These are phyloP conservation scores for Aspergillus sp. DNA, from an alignment of 2,329 filamentous ascomycete genomes.

Conservation along the genomic window DNA sequence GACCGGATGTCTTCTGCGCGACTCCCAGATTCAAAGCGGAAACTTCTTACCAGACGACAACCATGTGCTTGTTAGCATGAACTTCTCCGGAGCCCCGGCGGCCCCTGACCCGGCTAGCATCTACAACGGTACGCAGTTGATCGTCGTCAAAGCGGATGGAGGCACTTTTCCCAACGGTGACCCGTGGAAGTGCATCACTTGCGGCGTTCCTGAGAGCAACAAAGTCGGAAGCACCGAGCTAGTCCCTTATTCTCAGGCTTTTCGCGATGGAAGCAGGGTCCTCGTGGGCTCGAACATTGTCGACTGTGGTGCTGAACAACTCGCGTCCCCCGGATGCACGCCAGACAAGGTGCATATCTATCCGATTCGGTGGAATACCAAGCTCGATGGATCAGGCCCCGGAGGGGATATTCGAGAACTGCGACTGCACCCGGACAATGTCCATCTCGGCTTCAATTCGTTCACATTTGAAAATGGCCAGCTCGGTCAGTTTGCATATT, in stretches of 20 bases:
- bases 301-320: constrained; percentile 35
- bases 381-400: constrained; percentile 27
- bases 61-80: constrained; percentile 41
- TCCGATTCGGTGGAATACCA: constrained; percentile 40
- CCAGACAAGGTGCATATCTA: constrained; percentile 40
- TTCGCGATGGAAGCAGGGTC: constrained; percentile 38
- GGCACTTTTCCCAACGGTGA: constrained; percentile 46
- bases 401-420: constrained; percentile 42
- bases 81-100: constrained; percentile 44
- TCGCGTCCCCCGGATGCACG: constrained; percentile 39
- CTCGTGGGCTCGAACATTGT: constrained; percentile 31
- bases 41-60: constrained; percentile 46
- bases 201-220: constrained; percentile 40
- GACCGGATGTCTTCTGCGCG: constrained; percentile 39
- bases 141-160: constrained; percentile 45
- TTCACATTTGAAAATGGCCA: constrained; percentile 27
- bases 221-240: constrained; percentile 16
- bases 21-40: constrained; percentile 25
- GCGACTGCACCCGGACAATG: constrained; percentile 47
- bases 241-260: constrained; percentile 46
- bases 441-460: constrained; percentile 45
- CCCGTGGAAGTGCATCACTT: constrained; percentile 50
- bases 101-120: constrained; percentile 42
- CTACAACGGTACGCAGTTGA: constrained; percentile 42
- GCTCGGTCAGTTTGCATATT: constrained; percentile 31